Percentiles rank a stretch among this genome's conserved stretches.
Conservation (phyloP, 2,329 filamentous ascomycete genomes). For the Orbilia brochopaga region DNA sequence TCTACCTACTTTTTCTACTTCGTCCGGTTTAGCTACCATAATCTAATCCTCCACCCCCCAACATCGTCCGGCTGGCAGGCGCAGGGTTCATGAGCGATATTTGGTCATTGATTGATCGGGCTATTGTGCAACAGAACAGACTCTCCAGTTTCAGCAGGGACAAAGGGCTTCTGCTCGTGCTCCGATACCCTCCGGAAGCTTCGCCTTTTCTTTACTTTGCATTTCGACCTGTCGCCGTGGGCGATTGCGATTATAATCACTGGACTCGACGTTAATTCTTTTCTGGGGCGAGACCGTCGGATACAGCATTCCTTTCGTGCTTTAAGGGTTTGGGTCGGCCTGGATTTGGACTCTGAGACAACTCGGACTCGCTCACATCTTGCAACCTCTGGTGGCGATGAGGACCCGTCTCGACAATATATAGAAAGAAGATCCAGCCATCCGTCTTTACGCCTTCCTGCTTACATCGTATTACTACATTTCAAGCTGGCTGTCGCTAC, state of each 20-base stretch:
- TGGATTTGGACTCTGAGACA: background rate
- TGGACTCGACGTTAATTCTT: background rate
- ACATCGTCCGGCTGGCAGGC: slow-evolving; percentile 1
- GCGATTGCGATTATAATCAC: background rate
- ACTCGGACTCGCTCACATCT: slow-evolving; percentile 2
- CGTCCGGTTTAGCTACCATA: background rate
- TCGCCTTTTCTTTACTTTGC: slow-evolving; percentile 8
- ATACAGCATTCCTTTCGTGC: slow-evolving; percentile 5
- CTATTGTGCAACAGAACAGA: slow-evolving; percentile 1
- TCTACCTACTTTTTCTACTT: background rate
- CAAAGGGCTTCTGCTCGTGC: background rate
- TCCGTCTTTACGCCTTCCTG: background rate
- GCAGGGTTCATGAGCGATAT: slow-evolving; percentile 10
- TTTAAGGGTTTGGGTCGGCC: slow-evolving; percentile 2
- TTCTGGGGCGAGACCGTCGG: background rate
- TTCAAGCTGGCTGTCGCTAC: background rate
- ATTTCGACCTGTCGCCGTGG: background rate
- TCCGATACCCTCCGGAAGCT: slow-evolving; percentile 13
- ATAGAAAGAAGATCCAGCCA: background rate
- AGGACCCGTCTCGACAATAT: background rate
- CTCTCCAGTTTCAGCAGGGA: background rate
- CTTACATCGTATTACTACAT: background rate
- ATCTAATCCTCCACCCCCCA: background rate
- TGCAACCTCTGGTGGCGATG: slow-evolving; percentile 2
- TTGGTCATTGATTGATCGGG: slow-evolving; percentile 7